These are phyloP conservation scores for Cladosporium sp. DNA, from an alignment of 2,329 filamentous ascomycete genomes.

Conservation along the genomic window DNA sequence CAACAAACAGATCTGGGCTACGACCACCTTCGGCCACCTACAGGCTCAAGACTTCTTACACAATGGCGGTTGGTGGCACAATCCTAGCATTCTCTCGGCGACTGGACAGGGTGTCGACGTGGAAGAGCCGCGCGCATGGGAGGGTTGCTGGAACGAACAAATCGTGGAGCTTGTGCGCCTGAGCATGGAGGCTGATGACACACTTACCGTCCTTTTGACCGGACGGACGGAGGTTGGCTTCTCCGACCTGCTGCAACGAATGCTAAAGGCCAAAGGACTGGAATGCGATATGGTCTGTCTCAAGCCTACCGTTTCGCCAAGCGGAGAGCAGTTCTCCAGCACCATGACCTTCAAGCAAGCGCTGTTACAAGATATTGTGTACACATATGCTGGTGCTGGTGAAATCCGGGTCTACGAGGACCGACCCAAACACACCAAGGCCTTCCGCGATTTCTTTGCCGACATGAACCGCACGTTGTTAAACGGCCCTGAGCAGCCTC, in stretches of 20 bases:
- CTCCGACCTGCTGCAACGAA: constrained; percentile 73
- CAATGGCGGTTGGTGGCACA: constrained; percentile 96
- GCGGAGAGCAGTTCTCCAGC: constrained; percentile 69
- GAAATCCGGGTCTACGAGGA: constrained; percentile 72
- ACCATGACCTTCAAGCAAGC: constrained; percentile 93
- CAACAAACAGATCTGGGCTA: constrained; percentile 83
- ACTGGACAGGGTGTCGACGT: constrained; percentile 77
- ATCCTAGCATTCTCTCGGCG: constrained; percentile 75
- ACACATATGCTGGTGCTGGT: constrained; percentile 78
- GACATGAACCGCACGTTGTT: constrained; percentile 66
- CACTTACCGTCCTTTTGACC: constrained; percentile 79
- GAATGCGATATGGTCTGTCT: constrained; percentile 85
- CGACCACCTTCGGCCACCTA: constrained; percentile 70
- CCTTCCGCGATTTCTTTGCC: constrained; percentile 79
- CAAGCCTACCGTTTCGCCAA: constrained; percentile 79
- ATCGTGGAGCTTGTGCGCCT: constrained; percentile 73
- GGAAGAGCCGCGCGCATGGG: constrained; percentile 81
- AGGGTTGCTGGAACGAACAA: constrained; percentile 95
- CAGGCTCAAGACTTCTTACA: constrained; percentile 71
- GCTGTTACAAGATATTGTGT: constrained; percentile 74
- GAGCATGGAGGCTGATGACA: constrained; percentile 78
- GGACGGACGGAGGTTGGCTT: constrained; percentile 78
- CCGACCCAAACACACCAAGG: constrained; percentile 63
- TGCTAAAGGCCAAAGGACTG: constrained; percentile 70
- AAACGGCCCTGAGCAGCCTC: constrained; percentile 30